Percentiles rank a stretch among this genome's conserved stretches.
phyloP scores from a whole-genome alignment of 495 filamentous ascomycete genomes.

The Delitschia confertaspora region DNA sequence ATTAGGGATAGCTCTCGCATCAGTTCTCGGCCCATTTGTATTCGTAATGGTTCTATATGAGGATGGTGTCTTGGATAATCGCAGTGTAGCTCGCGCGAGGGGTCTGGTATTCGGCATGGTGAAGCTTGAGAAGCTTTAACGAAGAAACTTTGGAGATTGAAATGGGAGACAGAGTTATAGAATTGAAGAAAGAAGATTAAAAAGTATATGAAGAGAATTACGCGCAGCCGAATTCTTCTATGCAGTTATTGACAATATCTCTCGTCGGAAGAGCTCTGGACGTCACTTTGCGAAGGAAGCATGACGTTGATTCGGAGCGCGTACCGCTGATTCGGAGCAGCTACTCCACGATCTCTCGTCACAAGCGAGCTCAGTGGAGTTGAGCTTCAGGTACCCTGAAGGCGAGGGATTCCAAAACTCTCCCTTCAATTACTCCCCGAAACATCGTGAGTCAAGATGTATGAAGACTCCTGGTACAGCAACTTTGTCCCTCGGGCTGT shows the following conservation, averaged over 20 bases:
- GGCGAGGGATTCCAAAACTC: constrained; percentile 3
- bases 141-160: too few relatives aligned
- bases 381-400: background rate
- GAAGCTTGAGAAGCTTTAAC: background rate
- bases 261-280: too few relatives aligned
- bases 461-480: constrained; percentile 68
- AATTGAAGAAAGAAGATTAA: too few relatives aligned
- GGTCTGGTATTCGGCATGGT: constrained; percentile 23
- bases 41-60: constrained; percentile 11
- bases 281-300: too few relatives aligned
- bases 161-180: too few relatives aligned
- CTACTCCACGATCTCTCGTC: background rate
- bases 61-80: constrained; percentile 1
- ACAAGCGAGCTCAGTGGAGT: constrained; percentile 3
- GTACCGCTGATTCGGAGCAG: background rate
- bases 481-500: constrained; percentile 47
- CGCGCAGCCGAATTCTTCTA: too few relatives aligned
- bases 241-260: too few relatives aligned
- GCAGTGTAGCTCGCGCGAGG: constrained; percentile 14
- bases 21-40: constrained; percentile 6
- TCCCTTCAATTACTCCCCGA: background rate
- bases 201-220: too few relatives aligned
- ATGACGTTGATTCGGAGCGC: constrained; percentile 2
- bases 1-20: constrained; percentile 9
- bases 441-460: constrained; percentile 46